phyloP scores from a whole-genome alignment of 2,329 filamentous ascomycete genomes.

The Epicoccum nigrum region DNA sequence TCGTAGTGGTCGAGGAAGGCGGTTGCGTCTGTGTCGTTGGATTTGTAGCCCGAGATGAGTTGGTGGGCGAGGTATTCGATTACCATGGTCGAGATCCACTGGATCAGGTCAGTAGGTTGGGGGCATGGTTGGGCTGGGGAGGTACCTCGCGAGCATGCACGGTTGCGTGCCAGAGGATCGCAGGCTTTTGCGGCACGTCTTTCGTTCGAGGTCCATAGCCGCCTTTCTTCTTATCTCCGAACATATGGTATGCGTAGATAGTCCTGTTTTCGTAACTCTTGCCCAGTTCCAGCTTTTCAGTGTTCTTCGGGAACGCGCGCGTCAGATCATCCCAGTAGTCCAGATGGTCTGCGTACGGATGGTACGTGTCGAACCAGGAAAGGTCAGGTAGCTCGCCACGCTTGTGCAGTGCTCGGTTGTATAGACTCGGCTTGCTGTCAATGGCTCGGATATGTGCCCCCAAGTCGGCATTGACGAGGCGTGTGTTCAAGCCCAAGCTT shows the following conservation, averaged over 20 bases:
- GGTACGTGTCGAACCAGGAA: slow-evolving; percentile 47
- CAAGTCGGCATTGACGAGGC: slow-evolving; percentile 53
- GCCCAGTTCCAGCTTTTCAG: slow-evolving; percentile 35
- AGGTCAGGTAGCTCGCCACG: slow-evolving; percentile 48
- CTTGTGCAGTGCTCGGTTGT: slow-evolving; percentile 22
- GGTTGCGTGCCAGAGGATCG: slow-evolving; percentile 43
- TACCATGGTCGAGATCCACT: slow-evolving; percentile 25
- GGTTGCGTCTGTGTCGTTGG: slow-evolving; percentile 36
- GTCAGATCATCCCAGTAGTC: slow-evolving; percentile 41
- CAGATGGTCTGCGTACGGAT: slow-evolving; percentile 39
- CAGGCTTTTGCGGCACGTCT: slow-evolving; percentile 29
- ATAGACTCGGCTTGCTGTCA: slow-evolving; percentile 18
- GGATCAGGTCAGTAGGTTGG: not conserved
- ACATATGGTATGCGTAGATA: slow-evolving; percentile 37
- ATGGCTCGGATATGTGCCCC: slow-evolving; percentile 49
- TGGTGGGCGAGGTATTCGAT: slow-evolving; percentile 42
- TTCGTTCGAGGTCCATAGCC: slow-evolving; percentile 9
- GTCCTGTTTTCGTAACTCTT: slow-evolving; percentile 40
- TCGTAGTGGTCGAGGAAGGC: slow-evolving; percentile 37
- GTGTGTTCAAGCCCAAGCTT: slow-evolving; percentile 42
- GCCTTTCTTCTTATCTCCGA: slow-evolving; percentile 30
- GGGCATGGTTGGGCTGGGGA: rapidly evolving
- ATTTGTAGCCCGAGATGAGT: slow-evolving; percentile 38
- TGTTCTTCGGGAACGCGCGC: slow-evolving; percentile 33
- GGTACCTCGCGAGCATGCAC: slow-evolving; percentile 47